Conservation (phyloP, 2,329 filamentous ascomycete species). For the Scytalidium lignicola region DNA sequence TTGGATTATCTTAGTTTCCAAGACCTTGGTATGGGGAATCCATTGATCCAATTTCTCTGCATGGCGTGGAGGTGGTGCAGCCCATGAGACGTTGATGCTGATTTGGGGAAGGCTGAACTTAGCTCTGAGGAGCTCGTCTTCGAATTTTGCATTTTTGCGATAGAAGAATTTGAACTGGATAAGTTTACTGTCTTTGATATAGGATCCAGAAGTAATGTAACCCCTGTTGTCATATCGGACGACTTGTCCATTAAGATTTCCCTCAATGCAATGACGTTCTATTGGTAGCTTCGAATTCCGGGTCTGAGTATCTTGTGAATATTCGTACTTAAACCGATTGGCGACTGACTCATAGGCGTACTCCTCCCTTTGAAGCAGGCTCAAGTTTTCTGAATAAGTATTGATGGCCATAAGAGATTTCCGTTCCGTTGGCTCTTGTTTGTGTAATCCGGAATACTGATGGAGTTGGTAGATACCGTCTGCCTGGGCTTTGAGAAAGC, state of each 20-base stretch:
- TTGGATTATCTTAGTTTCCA: constrained; percentile 48
- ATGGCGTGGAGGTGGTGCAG: constrained; percentile 42
- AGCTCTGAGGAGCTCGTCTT: constrained; percentile 47
- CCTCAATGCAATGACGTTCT: constrained; percentile 38
- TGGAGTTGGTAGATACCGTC: constrained; percentile 4
- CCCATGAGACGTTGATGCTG: constrained; percentile 39
- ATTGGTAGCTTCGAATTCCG: constrained; percentile 30
- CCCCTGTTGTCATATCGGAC: constrained; percentile 46
- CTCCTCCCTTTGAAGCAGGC: constrained; percentile 28
- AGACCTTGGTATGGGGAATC: constrained; percentile 50
- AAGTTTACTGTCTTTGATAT: constrained; percentile 45
- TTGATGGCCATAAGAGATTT: constrained; percentile 36
- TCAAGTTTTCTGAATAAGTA: constrained; percentile 39
- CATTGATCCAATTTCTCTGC: constrained; percentile 46
- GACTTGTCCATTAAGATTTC: constrained; percentile 36
- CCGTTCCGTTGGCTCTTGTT: constrained; percentile 37
- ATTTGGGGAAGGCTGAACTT: constrained; percentile 48
- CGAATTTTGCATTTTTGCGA: constrained; percentile 45
- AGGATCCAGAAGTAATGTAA: constrained; percentile 46
- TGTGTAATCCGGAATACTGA: constrained; percentile 23
- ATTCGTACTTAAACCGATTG: constrained; percentile 44
- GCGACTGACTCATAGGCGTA: constrained; percentile 27
- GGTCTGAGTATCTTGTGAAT: constrained; percentile 17
- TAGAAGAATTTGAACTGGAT: constrained; percentile 50
- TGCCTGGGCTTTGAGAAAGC: not conserved